A percentile compares a stretch with the other conserved stretches of the same genome.
These are phyloP conservation scores for Huiozyma naganishii DNA, from an alignment of 805 yeast genomes.

Conservation along the genomic window DNA sequence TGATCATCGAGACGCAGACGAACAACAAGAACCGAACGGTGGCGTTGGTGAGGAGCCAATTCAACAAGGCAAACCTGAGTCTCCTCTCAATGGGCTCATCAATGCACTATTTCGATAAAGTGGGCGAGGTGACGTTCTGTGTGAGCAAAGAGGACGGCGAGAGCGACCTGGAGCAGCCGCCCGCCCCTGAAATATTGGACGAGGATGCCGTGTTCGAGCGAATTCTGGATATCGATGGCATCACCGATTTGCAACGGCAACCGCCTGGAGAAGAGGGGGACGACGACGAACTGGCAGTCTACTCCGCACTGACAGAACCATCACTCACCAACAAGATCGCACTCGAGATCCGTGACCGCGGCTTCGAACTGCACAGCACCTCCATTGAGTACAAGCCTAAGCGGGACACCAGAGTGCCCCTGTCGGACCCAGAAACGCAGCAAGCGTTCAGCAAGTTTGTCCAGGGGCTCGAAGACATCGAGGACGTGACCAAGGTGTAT, in stretches of 20 bases:
- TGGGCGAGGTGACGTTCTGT: slow-evolving; percentile 59
- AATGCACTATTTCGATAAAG: slow-evolving; percentile 61
- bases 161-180: slow-evolving; percentile 30
- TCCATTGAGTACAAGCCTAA: slow-evolving; percentile 46
- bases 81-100: slow-evolving; percentile 64
- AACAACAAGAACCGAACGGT: slow-evolving; percentile 82
- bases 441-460: slow-evolving; percentile 48
- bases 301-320: slow-evolving; percentile 45
- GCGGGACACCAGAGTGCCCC: slow-evolving; percentile 45
- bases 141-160: slow-evolving; percentile 24
- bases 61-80: slow-evolving; percentile 36
- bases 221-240: slow-evolving; percentile 60
- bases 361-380: slow-evolving; percentile 2
- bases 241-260: slow-evolving; percentile 55
- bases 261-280: slow-evolving; percentile 32
- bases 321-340: slow-evolving; percentile 52
- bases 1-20: slow-evolving; percentile 76
- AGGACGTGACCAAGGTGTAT: slow-evolving; percentile 74
- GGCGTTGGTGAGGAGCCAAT: slow-evolving; percentile 61
- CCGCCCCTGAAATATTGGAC: neutral
- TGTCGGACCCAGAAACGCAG: slow-evolving; percentile 41
- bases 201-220: slow-evolving; percentile 63
- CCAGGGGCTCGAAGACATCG: slow-evolving; percentile 57
- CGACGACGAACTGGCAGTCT: slow-evolving; percentile 10
- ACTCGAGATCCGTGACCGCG: slow-evolving; percentile 29